These are phyloP conservation scores for Trypanosoma platydactyli DNA, from an alignment of 208 protist species.

Conservation along the genomic window DNA sequence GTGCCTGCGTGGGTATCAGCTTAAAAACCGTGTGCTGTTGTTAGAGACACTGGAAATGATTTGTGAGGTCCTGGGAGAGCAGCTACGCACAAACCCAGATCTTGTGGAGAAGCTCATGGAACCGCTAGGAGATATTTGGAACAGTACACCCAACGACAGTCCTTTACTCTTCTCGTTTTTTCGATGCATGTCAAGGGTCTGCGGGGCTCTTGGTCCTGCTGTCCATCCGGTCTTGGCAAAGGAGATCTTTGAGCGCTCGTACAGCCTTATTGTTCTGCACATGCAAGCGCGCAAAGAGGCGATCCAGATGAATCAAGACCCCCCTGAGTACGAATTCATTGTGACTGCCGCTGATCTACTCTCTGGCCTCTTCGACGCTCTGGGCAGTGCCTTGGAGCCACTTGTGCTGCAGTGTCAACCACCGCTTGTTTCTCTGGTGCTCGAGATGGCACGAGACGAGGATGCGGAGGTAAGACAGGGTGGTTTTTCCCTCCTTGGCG, in stretches of 20 bases:
- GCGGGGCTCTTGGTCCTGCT: slow-evolving; percentile 51
- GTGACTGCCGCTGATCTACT: slow-evolving; percentile 74
- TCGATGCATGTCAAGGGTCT: slow-evolving; percentile 76
- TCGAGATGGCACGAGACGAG: slow-evolving; percentile 55
- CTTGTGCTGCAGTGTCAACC: slow-evolving; percentile 52
- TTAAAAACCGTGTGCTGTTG: slow-evolving; percentile 87
- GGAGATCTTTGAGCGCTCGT: slow-evolving; percentile 75
- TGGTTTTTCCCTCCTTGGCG: slow-evolving; percentile 78
- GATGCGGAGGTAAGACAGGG: slow-evolving; percentile 50
- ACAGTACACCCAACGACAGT: slow-evolving; percentile 57
- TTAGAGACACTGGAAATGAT: slow-evolving; percentile 72
- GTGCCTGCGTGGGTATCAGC: slow-evolving; percentile 79
- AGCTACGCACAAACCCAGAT: slow-evolving; percentile 41
- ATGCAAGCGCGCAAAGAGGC: slow-evolving; percentile 49
- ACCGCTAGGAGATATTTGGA: slow-evolving; percentile 70
- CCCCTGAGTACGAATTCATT: slow-evolving; percentile 72
- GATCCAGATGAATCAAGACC: slow-evolving; percentile 34
- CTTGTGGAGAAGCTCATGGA: slow-evolving; percentile 46
- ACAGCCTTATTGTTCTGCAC: slow-evolving; percentile 53
- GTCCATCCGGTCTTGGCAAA: slow-evolving; percentile 65
- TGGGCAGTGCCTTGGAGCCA: slow-evolving; percentile 66
- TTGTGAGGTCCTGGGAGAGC: slow-evolving; percentile 49
- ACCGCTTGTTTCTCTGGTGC: slow-evolving; percentile 52
- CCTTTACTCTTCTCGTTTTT: slow-evolving; percentile 81
- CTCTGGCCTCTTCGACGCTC: slow-evolving; percentile 74